phyloP scores from a whole-genome alignment of 805 yeast genomes.

The Metschnikowia cerradonensis region DNA sequence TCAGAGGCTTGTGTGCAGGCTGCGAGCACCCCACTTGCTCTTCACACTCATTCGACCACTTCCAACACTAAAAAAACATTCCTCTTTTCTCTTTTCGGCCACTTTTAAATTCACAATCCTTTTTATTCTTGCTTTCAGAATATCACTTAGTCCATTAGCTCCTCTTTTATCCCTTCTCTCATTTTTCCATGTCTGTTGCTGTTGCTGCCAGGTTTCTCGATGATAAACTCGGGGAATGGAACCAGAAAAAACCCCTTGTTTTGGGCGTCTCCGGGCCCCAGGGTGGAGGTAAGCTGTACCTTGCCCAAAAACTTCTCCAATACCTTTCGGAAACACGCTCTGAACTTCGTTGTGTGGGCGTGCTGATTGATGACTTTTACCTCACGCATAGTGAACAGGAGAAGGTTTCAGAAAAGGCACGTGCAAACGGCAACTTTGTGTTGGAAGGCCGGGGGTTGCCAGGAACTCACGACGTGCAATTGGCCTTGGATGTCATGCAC shows the following conservation, averaged over 20 bases:
- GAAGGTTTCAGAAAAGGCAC: constrained; percentile 32
- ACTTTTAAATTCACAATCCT: no score
- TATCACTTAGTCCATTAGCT: not conserved
- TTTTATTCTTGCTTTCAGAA: not conserved
- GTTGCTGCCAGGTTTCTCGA: constrained; percentile 11
- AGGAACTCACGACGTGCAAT: constrained; percentile 79
- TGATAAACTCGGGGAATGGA: constrained; percentile 5
- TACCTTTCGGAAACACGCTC: constrained; percentile 35
- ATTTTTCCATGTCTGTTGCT: not conserved
- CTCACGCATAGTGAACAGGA: constrained; percentile 60
- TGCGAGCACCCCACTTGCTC: no score
- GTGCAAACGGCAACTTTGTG: constrained; percentile 41
- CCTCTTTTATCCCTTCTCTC: not conserved
- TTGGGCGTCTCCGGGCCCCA: constrained; percentile 69
- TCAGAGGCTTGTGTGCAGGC: no score
- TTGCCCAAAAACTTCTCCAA: constrained; percentile 40
- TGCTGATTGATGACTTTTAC: constrained; percentile 88
- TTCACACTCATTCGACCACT: no score
- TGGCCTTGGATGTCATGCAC: constrained; percentile 37
- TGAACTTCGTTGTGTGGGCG: constrained; percentile 35
- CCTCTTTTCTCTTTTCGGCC: no score
- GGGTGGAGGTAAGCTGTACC: constrained; percentile 72
- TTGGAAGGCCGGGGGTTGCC: constrained; percentile 84
- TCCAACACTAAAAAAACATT: no score
- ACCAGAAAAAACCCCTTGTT: constrained; percentile 37